phyloP scores from a whole-genome alignment of 2,329 filamentous ascomycete species.

The Xylaria multiplex region DNA sequence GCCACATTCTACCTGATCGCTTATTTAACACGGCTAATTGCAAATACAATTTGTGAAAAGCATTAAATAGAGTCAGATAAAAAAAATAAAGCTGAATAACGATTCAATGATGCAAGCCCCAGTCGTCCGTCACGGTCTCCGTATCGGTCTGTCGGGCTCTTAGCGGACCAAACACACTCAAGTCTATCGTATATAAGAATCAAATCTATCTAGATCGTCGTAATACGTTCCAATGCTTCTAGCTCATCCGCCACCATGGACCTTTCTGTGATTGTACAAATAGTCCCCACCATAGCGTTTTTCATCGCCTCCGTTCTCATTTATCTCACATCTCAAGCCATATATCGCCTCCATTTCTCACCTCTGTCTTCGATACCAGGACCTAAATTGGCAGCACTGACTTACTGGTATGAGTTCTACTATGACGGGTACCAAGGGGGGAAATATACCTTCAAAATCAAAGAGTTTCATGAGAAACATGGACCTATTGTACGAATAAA shows the following conservation, averaged over 20 bases:
- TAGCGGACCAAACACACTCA: no score
- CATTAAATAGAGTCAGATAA: no score
- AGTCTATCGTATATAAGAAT: no score
- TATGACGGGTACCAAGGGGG: constrained; percentile 13
- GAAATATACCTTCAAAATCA: constrained; percentile 21
- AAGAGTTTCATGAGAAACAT: constrained; percentile 24
- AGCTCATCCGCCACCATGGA: no score
- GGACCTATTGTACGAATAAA: constrained; percentile 20
- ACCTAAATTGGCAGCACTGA: constrained; percentile 17
- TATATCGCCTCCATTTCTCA: constrained; percentile 18
- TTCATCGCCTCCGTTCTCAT: not conserved
- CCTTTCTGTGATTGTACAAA: no score
- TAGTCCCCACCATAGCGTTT: not conserved
- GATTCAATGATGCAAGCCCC: not conserved
- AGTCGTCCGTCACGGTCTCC: not conserved
- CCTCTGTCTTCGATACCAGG: constrained; percentile 18
- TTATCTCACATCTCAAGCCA: not conserved
- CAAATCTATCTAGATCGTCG: no score
- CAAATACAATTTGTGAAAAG: no score
- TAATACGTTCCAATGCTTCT: no score
- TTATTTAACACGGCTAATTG: no score
- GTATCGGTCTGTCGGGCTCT: no score
- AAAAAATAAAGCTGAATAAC: no score
- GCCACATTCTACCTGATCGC: no score
- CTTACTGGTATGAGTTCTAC: constrained; percentile 25